phyloP scores from a whole-genome alignment of 352 stramenopile genomes.

The Phytophthora sp. region DNA sequence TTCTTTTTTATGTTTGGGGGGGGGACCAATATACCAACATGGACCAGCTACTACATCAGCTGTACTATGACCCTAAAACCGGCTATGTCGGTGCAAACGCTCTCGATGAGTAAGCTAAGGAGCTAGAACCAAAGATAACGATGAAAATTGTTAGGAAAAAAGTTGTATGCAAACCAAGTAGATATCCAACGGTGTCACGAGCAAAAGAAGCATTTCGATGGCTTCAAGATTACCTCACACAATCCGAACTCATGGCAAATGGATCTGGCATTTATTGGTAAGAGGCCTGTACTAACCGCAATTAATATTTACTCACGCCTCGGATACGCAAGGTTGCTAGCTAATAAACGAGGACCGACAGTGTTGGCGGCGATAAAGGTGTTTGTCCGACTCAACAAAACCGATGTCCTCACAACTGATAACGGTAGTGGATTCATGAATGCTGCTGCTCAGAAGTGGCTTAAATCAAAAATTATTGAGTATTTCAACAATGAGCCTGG shows the following conservation, averaged over 20 bases:
- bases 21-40: too few relatives aligned
- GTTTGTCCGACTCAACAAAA: neutral
- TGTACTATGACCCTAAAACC: neutral
- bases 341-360: neutral
- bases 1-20: too few relatives aligned
- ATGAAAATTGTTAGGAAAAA: neutral
- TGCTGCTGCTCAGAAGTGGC: too few relatives aligned
- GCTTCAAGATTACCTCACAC: neutral
- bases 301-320: neutral
- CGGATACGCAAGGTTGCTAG: neutral
- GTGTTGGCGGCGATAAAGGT: neutral
- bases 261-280: neutral
- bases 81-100: neutral
- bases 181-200: neutral
- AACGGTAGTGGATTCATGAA: neutral
- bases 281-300: neutral
- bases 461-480: neutral
- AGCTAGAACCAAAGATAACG: neutral
- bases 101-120: neutral
- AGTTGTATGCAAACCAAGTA: neutral
- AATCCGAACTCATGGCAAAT: neutral
- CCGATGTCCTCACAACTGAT: neutral
- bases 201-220: neutral
- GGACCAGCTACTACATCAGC: too few relatives aligned
- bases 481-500: neutral